Evolutionary conservation across 202 grass and related monocot genomes (phyloP), one percentile per base, ranked within the genome.

Genomic region (Carex arenaria): DNA sequence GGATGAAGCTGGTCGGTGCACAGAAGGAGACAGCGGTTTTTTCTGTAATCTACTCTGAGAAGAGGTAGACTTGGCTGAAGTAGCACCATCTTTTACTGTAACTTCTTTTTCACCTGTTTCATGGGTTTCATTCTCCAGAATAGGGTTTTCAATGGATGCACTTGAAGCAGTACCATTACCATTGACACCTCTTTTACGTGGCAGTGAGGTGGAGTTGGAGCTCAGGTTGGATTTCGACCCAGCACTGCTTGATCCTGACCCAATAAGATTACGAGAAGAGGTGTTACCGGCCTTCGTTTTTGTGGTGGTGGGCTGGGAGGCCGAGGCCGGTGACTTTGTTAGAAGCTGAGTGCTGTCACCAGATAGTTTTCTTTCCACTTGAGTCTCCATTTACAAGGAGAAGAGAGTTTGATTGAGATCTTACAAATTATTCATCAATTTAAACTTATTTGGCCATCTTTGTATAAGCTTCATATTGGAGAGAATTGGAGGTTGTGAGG

Each of bases 31-130:
- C 23, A 8, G 20, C 5, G 45, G 12, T 68, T 82, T 68, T n/a
- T 82, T 82, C 80, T 82, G 68, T 34, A n/a, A 13, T 64, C 64
- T 80, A 64, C n/a, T 63, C 78, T 67, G 62, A 82, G 63, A 65
- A 67, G 79, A 82, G 28, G 80, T 63, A 63, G 77, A 26, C 61
- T 36, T 49, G 20, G 23, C 61, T 11, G 13, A 52, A 36, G 63
- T 53, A 54, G 42, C 59, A 52, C 7, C 30, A 8, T 64, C 31
- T 62, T 61, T 47, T 20, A 81, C 34, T 53, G 45, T 4, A 13
- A 54, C 51, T 77, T 77, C 73, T 31, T 31, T 77, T 57, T 77
- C 73, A 77, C 52, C 73, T 34, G 52, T 56, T 18, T 81, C 78
- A 30, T 15, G 61, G 5, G 11, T 47, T 65, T 65, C 78, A 20